Evolutionary conservation across 148 eudicot genomes (phyloP), one percentile per base, ranked within the genome.

Genomic region (Fagopyrum esculentum): DNA sequence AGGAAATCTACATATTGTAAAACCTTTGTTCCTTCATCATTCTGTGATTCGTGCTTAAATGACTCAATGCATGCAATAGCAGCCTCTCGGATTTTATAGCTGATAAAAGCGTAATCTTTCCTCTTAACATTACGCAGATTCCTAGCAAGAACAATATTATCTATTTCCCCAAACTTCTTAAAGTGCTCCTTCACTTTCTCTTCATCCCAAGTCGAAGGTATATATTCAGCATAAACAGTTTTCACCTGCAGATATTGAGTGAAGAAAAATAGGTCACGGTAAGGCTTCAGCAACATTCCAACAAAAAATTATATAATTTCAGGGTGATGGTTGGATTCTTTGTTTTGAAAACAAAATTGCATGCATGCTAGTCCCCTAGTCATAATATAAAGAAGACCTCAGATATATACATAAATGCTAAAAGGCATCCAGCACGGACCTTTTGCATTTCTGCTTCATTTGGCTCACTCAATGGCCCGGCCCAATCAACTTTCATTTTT

Each of bases 71-170:
- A 90, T 57, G 86, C 72, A 72, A 88, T 81, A 46, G 94, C 94
- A 84, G 89, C 89, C 75, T 85, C 88, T 55, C 88, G 86, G 59
- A 82, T 78, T 75, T 80, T 75, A 80, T 82, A 89, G 76, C 80
- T 83, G 56, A 89, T 78, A 82, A 87, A 89, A 51, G 94, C 91
- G 74, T 83, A 87, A 80, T 89, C 94, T 74, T 86, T 87, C 73
- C 93, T 83, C 82, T 70, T 82, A 30, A 87, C 56, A 43, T 86
- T 48, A 54, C 73, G 77, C 40, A 89, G 82, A 82, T 85, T 82
- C 68, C 81, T 83, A 5, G 91, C 86, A 79, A 90, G 91, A 79
- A 76, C 83, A 79, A 90, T 80, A 80, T 77, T 86, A 76, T 89
- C 91, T 81, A 89, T 83, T 78, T 87, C 91, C 73, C 93, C 93